Percentiles rank a stretch among this genome's conserved stretches.
These are phyloP conservation scores for Funneliformis geosporum DNA, from an alignment of 192 early-diverging fungal species.

Conservation along the genomic window DNA sequence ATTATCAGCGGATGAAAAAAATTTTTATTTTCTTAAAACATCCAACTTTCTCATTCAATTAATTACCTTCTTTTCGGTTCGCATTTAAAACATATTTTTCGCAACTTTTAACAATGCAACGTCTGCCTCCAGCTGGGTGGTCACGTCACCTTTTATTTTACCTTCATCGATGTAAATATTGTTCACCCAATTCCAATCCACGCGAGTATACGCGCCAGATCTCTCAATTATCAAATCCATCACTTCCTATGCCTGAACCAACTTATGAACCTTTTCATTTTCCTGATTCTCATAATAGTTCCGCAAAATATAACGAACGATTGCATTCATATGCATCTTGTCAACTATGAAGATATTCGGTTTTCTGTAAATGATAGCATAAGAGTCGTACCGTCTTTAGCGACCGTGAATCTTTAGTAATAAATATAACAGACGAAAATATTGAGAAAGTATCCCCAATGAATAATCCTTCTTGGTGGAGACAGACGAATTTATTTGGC, in stretches of 20 bases:
- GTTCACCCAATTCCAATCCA: not conserved
- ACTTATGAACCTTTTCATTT: not conserved
- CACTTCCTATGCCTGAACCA: not conserved
- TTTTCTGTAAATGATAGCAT: not conserved
- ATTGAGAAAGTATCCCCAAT: not conserved
- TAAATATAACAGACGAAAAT: not conserved
- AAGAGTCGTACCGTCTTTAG: not conserved
- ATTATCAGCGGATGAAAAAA: too few relatives aligned
- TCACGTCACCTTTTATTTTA: not conserved
- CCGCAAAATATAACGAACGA: not conserved
- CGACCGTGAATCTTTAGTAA: not conserved
- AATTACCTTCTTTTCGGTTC: not conserved
- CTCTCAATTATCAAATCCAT: not conserved
- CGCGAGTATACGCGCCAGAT: not conserved
- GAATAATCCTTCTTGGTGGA: constrained; percentile 2
- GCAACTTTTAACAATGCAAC: not conserved
- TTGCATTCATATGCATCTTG: not conserved
- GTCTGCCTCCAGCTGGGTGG: not conserved
- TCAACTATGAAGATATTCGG: not conserved
- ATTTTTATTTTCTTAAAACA: too few relatives aligned
- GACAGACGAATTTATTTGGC: not conserved
- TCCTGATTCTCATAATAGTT: not conserved
- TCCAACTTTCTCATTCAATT: not conserved
- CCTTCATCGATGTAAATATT: not conserved
- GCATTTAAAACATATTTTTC: not conserved